Evolutionary conservation across 2,329 filamentous ascomycete genomes (phyloP), one percentile per base, ranked within the genome.

Genomic region (Corniculantispora saksenae): DNA sequence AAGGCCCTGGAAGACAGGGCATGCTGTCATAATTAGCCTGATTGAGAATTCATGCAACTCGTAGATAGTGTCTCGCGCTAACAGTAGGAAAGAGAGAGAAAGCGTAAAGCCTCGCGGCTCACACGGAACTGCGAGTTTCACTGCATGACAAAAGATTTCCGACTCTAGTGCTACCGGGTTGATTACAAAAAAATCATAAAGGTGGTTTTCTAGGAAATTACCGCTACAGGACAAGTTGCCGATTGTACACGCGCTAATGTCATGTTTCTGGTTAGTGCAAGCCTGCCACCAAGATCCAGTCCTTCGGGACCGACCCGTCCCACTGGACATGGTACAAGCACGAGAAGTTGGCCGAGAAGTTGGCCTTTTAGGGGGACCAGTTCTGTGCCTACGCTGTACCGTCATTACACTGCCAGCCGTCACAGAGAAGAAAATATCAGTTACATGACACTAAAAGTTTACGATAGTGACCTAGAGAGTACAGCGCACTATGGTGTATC

Each of bases 211-310:
- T 13, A 19, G 25, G 23, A 23, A 51, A 29, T 51, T 29, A 7
- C 19, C 45, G 45, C 45, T 48, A 23, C 19, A 21, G 10, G 45
- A 21, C 7, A 50, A 50, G 47, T 5, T 43, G 38, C 17, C 12
- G 38, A 43, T 50, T 21, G 10, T 55, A 21, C 27, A 21, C 15
- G 29, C 51, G 29, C 19, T 38, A 35, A 21, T 25, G 45, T 3
- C 21, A 25, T 25, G 21, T n/a, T 55, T 21, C 27, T 19, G n/a
- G 27, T 12, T 21, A 29, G 54, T 43, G 35, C 32, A 9, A 56
- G 53, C 53, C 19, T 38, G n/a, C 7, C 29, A 56, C 21, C n/a
- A 43, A 57, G 54, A 57, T 57, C 54, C 54, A 57, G n/a, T 40
- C 10, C 54, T 40, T 43, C 54, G 35, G 54, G 54, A 17, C 21